Percentiles rank a stretch among this genome's conserved stretches.
phyloP scores from a whole-genome alignment of 306 rosid species.

The Hippophae tibetana region DNA sequence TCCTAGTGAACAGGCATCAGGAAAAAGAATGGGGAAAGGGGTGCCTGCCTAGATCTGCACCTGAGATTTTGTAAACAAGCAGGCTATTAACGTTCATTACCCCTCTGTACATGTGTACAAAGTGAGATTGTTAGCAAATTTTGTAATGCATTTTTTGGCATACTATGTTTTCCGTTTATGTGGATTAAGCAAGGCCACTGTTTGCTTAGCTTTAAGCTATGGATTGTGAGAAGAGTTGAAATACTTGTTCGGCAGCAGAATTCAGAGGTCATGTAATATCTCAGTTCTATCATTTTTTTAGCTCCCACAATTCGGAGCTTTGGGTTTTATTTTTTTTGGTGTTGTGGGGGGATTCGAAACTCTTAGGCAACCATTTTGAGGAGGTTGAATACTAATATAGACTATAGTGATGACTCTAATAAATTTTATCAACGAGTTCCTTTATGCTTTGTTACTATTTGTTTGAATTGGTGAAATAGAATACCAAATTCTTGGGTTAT shows the following conservation, averaged over 20 bases:
- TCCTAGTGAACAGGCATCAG: conserved; percentile 30
- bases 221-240: conserved; percentile 39
- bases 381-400: conserved; percentile 39
- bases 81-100: conserved; percentile 25
- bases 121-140: conserved; percentile 62
- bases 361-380: conserved; percentile 48
- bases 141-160: conserved; percentile 32
- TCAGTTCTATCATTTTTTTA: conserved; percentile 31
- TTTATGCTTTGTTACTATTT: conserved; percentile 19
- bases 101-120: conserved; percentile 79
- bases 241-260: conserved; percentile 20
- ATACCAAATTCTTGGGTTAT: conserved; percentile 19
- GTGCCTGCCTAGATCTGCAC: conserved; percentile 23
- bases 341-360: background rate
- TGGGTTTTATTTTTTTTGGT: too few species aligned
- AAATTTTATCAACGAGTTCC: conserved; percentile 18
- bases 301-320: conserved; percentile 48
- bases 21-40: conserved; percentile 16
- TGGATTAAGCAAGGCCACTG: conserved; percentile 34
- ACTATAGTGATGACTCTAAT: conserved; percentile 14
- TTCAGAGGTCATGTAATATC: conserved; percentile 37
- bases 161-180: conserved; percentile 29
- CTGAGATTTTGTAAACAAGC: conserved; percentile 31
- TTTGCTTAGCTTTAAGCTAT: conserved; percentile 33
- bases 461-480: conserved; percentile 31